Percentiles rank a stretch among this genome's conserved stretches.
Conservation (phyloP, 139 green algal species). For the Micromonas pusilla region DNA sequence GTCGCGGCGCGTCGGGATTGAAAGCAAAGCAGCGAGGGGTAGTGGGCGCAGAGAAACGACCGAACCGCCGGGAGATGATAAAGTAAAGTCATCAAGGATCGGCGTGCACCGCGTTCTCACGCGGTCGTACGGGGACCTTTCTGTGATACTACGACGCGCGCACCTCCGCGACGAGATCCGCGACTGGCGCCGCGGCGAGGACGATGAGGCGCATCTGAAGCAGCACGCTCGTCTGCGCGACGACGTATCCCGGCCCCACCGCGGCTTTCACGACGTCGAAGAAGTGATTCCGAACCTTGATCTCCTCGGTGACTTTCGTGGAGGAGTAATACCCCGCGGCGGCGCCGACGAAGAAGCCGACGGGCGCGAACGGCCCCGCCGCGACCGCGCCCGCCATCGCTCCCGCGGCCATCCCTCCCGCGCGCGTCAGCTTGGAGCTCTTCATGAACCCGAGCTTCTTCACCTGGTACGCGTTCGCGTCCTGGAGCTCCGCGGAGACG, state of each 20-base stretch:
- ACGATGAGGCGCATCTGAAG: conserved; percentile 23
- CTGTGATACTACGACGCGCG: too few relatives aligned
- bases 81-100: too few relatives aligned
- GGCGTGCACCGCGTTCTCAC: too few relatives aligned
- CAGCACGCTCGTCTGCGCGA: neutral
- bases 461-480: neutral
- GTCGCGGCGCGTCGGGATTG: too few relatives aligned
- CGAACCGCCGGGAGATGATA: too few relatives aligned
- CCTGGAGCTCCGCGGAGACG: neutral
- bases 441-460: neutral
- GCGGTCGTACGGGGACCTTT: too few relatives aligned
- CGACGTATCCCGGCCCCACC: neutral
- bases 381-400: conserved; percentile 9
- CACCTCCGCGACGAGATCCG: neutral
- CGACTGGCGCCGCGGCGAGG: neutral
- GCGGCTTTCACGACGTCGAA: conserved; percentile 17
- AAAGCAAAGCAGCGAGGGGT: too few relatives aligned
- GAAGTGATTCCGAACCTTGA: neutral
- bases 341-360: neutral
- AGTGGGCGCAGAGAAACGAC: too few relatives aligned
- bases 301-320: conserved; percentile 6
- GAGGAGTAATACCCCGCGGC: neutral
- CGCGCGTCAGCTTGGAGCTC: neutral
- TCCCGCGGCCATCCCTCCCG: neutral
- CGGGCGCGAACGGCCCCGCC: neutral